Conservation (phyloP, 495 filamentous ascomycete genomes). For the Echria macrotheca region DNA sequence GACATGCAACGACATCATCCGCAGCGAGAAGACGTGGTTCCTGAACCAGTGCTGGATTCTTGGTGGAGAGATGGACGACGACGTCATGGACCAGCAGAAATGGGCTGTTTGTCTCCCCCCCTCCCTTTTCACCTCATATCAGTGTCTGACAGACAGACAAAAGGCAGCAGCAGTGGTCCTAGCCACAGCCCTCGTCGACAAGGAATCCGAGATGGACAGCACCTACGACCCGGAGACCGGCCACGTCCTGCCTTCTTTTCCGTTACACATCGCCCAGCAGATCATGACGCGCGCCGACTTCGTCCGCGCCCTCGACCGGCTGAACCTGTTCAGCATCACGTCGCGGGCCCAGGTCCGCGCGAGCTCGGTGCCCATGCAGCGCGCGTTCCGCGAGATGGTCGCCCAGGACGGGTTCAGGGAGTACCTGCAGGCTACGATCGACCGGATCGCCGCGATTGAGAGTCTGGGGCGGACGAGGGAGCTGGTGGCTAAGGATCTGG, state of each 20-base stretch:
- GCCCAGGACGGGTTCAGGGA: conserved; percentile 66
- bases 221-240: conserved; percentile 59
- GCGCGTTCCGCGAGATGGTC: conserved; percentile 81
- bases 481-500: conserved; percentile 75
- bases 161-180: conserved; percentile 90
- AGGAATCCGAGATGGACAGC: conserved; percentile 60
- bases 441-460: conserved; percentile 85
- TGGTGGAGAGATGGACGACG: conserved; percentile 90
- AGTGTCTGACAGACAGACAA: neutral
- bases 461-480: conserved; percentile 87
- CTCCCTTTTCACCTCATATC: neutral
- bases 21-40: conserved; percentile 87
- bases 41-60: conserved; percentile 93
- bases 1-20: conserved; percentile 73
- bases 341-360: conserved; percentile 82
- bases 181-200: conserved; percentile 80
- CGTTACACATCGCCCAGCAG: conserved; percentile 75
- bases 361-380: conserved; percentile 93
- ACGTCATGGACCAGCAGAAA: conserved; percentile 99
- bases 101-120: conserved; percentile 61
- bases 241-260: conserved; percentile 74
- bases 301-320: conserved; percentile 83
- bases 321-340: conserved; percentile 94
- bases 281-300: conserved; percentile 97
- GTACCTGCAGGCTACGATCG: conserved; percentile 73